phyloP scores from a whole-genome alignment of 176 grass and related monocot species.

The bread wheat (Triticum aestivum) region DNA sequence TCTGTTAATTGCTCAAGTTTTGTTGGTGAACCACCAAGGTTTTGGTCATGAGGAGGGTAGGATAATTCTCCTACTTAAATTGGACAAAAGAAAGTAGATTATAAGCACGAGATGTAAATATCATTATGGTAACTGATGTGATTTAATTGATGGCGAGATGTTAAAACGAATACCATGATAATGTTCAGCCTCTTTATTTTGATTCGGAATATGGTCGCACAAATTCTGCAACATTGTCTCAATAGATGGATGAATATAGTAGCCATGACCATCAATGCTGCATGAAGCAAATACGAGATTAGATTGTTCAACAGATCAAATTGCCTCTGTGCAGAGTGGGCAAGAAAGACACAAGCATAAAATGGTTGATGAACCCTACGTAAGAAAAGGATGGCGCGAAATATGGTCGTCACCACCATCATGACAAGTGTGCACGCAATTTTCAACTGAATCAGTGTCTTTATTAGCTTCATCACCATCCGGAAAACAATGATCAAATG shows the following conservation, averaged over 20 bases:
- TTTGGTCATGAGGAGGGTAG: background rate
- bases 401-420: conserved; percentile 17
- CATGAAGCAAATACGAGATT: conserved; percentile 8
- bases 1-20: conserved; percentile 33
- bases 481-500: conserved; percentile 32
- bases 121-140: background rate
- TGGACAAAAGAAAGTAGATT: conserved; percentile 12
- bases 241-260: conserved; percentile 67
- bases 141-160: background rate
- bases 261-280: conserved; percentile 54
- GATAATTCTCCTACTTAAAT: conserved; percentile 27
- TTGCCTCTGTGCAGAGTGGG: background rate
- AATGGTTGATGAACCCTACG: conserved; percentile 40
- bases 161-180: conserved; percentile 53
- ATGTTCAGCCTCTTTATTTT: conserved; percentile 16
- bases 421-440: conserved; percentile 29
- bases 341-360: background rate
- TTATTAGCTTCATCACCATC: conserved; percentile 33
- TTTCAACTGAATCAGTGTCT: conserved; percentile 45
- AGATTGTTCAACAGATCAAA: conserved; percentile 13
- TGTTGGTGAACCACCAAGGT: conserved; percentile 7
- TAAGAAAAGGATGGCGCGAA: conserved; percentile 28
- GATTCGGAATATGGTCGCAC: conserved; percentile 36
- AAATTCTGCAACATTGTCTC: conserved; percentile 53
- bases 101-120: conserved; percentile 12